Percentiles rank a stretch among this genome's conserved stretches.
These are phyloP conservation scores for Yamadazyma olivae DNA, from an alignment of 805 yeast genomes.

Conservation along the genomic window DNA sequence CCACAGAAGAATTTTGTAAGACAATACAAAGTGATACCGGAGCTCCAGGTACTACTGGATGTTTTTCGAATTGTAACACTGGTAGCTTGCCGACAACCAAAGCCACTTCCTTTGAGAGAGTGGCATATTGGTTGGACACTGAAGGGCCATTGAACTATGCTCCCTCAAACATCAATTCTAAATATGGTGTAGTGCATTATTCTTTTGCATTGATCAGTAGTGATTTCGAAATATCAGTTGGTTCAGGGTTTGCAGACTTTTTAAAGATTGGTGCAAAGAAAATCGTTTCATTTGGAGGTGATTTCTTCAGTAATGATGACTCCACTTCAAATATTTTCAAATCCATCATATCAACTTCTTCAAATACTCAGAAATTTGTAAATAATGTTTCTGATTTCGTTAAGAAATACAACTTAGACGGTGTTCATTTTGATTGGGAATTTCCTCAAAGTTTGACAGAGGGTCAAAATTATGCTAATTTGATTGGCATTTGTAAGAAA, in stretches of 20 bases:
- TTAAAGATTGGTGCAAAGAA: constrained; percentile 11
- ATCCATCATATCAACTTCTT: constrained; percentile 8
- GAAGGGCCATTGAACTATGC: constrained; percentile 8
- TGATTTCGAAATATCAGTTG: constrained; percentile 10
- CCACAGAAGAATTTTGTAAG: constrained; percentile 13
- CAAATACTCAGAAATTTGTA: constrained; percentile 13
- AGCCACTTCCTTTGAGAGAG: constrained; percentile 12
- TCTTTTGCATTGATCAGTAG: constrained; percentile 13
- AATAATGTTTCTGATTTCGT: constrained; percentile 12
- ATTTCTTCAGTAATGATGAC: constrained; percentile 14
- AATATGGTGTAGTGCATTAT: constrained; percentile 15
- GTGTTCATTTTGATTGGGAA: constrained; percentile 21
- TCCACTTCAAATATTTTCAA: constrained; percentile 13
- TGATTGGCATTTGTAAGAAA: constrained; percentile 13
- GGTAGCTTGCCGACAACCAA: constrained; percentile 13
- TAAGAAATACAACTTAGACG: constrained; percentile 14
- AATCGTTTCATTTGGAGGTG: constrained; percentile 17
- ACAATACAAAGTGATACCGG: constrained; percentile 9
- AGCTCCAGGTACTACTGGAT: constrained; percentile 16
- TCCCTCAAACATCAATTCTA: constrained; percentile 8
- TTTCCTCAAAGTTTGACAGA: constrained; percentile 12
- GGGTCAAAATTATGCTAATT: constrained; percentile 13
- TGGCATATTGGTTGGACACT: constrained; percentile 16
- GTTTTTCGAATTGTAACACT: constrained; percentile 17
- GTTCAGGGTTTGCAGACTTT: constrained; percentile 9